Evolutionary conservation across 1,284 basidiomycete genomes (phyloP).

Genomic region (Fomitopsis pinicola): DNA sequence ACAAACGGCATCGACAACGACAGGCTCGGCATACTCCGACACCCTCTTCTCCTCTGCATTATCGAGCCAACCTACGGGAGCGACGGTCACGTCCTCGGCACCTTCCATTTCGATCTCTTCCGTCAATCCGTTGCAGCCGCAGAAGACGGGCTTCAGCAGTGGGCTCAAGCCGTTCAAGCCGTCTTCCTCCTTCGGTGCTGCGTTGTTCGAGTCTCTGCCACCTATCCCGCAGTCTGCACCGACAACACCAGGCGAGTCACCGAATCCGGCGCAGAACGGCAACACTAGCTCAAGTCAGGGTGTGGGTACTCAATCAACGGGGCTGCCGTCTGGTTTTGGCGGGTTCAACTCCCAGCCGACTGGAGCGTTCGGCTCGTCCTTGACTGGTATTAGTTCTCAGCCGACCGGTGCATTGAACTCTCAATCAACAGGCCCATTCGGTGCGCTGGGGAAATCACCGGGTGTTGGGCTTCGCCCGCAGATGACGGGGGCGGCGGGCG

Average conservation of each 20-base stretch:
- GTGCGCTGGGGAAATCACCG: constrained; percentile 25
- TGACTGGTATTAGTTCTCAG: constrained; percentile 15
- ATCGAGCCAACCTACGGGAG: constrained; percentile 46
- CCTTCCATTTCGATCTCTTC: constrained; percentile 26
- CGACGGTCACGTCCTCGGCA: constrained; percentile 32
- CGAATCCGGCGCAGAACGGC: constrained; percentile 13
- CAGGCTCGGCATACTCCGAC: constrained; percentile 42
- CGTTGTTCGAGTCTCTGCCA: constrained; percentile 74
- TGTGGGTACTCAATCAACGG: constrained; percentile 29
- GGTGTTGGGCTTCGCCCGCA: constrained; percentile 71
- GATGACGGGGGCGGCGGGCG: constrained; percentile 54
- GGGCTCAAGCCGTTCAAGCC: constrained; percentile 92
- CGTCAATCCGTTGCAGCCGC: constrained; percentile 52
- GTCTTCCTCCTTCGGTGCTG: constrained; percentile 82
- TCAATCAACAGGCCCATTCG: constrained; percentile 21
- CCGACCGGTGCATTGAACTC: constrained; percentile 25
- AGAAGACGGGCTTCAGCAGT: constrained; percentile 72
- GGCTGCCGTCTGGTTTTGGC: constrained; percentile 11
- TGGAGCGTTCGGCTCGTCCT: constrained; percentile 15
- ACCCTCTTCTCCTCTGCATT: constrained; percentile 44
- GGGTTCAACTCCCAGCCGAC: constrained; percentile 8
- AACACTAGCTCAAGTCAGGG: constrained; percentile 4
- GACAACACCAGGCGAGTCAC: constrained; percentile 36
- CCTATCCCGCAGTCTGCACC: constrained; percentile 59
- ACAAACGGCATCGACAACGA: constrained; percentile 36